Evolutionary conservation across 768 basidiomycete species (phyloP), one percentile per base, ranked within the genome.

Genomic region (Russula emetica): DNA sequence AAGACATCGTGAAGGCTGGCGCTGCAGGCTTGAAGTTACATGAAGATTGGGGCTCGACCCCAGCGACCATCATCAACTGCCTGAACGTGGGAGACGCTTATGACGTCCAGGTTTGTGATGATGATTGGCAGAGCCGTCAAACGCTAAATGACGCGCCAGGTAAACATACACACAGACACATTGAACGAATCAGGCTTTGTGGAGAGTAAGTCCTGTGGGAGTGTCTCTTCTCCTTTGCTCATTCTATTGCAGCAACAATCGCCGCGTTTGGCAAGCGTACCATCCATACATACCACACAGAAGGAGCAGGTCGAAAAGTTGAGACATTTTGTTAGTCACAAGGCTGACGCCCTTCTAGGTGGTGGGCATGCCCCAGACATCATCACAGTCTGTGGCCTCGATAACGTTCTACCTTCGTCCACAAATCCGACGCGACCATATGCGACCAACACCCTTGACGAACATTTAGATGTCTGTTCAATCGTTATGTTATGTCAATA

Each of bases 321-420:
- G 40, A 28, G 16, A 40, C 26, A 22, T 32, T 32, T 56, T 36
- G 7, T 51, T 26, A 13, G 26, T 14, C 36, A 16, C 18, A 53
- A 32, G 51, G 66, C 8, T 44, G 36, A 38, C 38, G 13, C 52
- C 34, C 16, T 59, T 10, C 22, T 58, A 87, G 89, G 94, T 55
- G 94, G 94, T 16, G 94, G 97, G 14, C 96, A 98, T 72, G 96
- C 96, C 2, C 97, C 97, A 0, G 97, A 98, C 70, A 98, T 98
- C 74, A 96, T 99, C 72, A 88, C 92, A n/a, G 95, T 98, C 24
- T 96, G 94, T 66, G 92, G 91, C 32, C 82, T 84, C 8, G 77
- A 85, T 1, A 96, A 98, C 63, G 94, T 98, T 2, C 78, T 98
- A 10, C 97, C 97, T 0, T 94, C 92, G 9, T 98, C 97, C 10